Conservation (phyloP, 306 rosid genomes). For the Vigna trinervia region DNA sequence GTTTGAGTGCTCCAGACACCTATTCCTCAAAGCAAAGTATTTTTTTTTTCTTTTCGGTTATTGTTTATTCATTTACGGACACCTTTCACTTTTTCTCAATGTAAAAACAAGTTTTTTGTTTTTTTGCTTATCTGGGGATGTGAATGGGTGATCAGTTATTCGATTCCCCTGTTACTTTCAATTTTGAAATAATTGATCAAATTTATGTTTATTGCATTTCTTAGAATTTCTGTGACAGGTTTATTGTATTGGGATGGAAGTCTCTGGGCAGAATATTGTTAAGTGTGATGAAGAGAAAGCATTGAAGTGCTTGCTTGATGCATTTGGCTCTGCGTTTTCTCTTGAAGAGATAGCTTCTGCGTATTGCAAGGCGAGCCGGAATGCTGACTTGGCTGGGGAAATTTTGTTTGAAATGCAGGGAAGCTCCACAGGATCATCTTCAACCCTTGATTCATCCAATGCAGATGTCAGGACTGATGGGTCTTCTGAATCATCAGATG, state of each 20-base stretch:
- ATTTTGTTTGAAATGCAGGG: slow-evolving; percentile 60
- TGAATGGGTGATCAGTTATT: neutral
- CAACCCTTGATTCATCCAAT: slow-evolving; percentile 31
- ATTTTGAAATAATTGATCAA: neutral
- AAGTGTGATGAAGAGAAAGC: slow-evolving; percentile 58
- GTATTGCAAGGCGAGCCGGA: slow-evolving; percentile 65
- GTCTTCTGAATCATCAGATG: slow-evolving; percentile 42
- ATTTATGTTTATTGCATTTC: neutral
- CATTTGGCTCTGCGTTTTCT: slow-evolving; percentile 68
- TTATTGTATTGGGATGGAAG: slow-evolving; percentile 55
- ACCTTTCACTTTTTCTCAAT: slow-evolving; percentile 1
- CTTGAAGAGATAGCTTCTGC: slow-evolving; percentile 83
- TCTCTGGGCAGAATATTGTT: slow-evolving; percentile 46
- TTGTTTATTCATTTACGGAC: neutral
- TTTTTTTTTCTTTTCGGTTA: neutral
- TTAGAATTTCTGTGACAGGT: slow-evolving; percentile 29
- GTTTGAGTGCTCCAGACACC: slow-evolving; percentile 3
- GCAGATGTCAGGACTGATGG: slow-evolving; percentile 47
- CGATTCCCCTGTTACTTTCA: neutral
- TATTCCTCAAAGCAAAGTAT: neutral
- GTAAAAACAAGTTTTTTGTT: neutral
- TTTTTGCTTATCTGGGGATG: slow-evolving; percentile 21
- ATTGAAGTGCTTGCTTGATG: slow-evolving; percentile 68
- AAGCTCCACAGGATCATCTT: slow-evolving; percentile 49
- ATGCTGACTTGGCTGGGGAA: slow-evolving; percentile 68